Percentiles rank a stretch among this genome's conserved stretches.
These are phyloP conservation scores for Eucalyptus polyanthemos DNA, from an alignment of 345 rosid genomes.

Conservation along the genomic window DNA sequence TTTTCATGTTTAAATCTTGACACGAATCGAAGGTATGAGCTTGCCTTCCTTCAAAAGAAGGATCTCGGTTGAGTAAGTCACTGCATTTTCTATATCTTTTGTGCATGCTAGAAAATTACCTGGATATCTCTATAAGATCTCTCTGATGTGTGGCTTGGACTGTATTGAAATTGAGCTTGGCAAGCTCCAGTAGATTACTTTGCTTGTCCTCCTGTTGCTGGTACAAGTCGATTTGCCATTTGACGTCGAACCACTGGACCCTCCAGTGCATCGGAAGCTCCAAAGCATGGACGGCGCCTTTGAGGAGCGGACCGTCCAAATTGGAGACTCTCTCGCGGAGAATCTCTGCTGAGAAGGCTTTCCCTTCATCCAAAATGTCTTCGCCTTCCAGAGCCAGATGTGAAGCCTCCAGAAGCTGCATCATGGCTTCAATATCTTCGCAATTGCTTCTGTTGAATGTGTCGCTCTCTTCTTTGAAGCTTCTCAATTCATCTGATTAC, in stretches of 20 bases:
- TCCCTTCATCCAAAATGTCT: slow-evolving; percentile 10
- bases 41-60: background rate
- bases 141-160: slow-evolving; percentile 34
- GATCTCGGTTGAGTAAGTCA: background rate
- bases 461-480: slow-evolving; percentile 11
- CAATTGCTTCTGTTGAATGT: background rate
- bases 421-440: slow-evolving; percentile 6
- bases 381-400: slow-evolving; percentile 20
- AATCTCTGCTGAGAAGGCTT: background rate
- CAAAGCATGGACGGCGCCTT: slow-evolving; percentile 4
- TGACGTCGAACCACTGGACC: slow-evolving; percentile 35
- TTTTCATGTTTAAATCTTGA: background rate
- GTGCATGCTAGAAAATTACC: background rate
- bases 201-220: background rate
- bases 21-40: background rate
- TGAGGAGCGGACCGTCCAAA: background rate
- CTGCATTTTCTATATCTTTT: background rate
- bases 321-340: background rate
- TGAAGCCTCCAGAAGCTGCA: slow-evolving; percentile 38
- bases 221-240: slow-evolving; percentile 17
- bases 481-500: slow-evolving; percentile 14
- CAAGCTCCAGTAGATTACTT: slow-evolving; percentile 5
- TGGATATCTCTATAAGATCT: slow-evolving; percentile 24
- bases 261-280: slow-evolving; percentile 33
- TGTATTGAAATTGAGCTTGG: slow-evolving; percentile 32